Evolutionary conservation across 1,284 basidiomycete genomes (phyloP).

Genomic region (Trichosporon sp.): DNA sequence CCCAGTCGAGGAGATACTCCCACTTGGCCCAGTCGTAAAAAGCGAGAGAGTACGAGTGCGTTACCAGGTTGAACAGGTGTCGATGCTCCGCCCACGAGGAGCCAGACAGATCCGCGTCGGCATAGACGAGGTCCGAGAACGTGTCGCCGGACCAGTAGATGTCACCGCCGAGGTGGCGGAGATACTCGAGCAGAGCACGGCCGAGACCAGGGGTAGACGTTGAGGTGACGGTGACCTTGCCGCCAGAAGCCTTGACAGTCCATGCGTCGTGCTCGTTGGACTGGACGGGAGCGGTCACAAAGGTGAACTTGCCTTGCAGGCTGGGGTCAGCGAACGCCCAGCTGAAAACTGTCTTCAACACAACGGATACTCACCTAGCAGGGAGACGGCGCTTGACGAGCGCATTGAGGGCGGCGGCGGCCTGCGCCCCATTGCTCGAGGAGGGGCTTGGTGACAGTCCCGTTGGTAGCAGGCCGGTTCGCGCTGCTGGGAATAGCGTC

Average conservation of each 20-base stretch:
- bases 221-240: slow-evolving; percentile 25
- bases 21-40: slow-evolving; percentile 59
- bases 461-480: neutral
- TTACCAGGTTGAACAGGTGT: slow-evolving; percentile 56
- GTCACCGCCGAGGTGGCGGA: slow-evolving; percentile 28
- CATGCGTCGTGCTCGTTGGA: slow-evolving; percentile 14
- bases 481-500: neutral
- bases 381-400: slow-evolving; percentile 23
- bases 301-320: slow-evolving; percentile 20
- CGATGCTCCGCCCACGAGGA: slow-evolving; percentile 43
- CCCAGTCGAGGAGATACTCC: slow-evolving; percentile 60
- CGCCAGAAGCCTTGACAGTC: slow-evolving; percentile 19
- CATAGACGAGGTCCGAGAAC: slow-evolving; percentile 18
- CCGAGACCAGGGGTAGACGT: slow-evolving; percentile 23
- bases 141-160: slow-evolving; percentile 32
- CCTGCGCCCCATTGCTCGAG: neutral
- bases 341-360: no score
- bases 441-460: neutral
- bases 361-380: neutral
- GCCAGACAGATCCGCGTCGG: slow-evolving; percentile 14
- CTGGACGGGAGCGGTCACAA: neutral
- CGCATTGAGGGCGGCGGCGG: slow-evolving; percentile 19
- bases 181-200: slow-evolving; percentile 30
- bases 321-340: neutral
- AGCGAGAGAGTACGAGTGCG: slow-evolving; percentile 58